A percentile compares a stretch with the other conserved stretches of the same genome.
Evolutionary conservation across 257 asterid genomes (phyloP).

Genomic region (Lithospermum erythrorhizon): DNA sequence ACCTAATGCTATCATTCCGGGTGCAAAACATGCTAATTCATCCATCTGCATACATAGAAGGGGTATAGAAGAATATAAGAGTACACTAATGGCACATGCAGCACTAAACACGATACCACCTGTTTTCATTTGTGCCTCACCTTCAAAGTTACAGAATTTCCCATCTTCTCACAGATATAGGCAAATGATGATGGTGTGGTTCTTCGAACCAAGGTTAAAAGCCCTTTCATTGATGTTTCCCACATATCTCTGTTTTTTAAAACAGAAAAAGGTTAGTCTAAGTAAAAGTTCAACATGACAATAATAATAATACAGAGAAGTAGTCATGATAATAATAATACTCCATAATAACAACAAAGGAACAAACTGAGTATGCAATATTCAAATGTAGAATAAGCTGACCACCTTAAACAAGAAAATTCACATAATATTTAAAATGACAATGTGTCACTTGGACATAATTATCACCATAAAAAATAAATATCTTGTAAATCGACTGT

Average conservation of each 20-base stretch:
- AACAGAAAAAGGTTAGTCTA: constrained; percentile 7
- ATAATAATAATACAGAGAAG: not conserved
- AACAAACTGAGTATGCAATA: no score
- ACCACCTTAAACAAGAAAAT: no score
- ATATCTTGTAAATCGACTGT: no score
- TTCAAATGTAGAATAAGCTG: no score
- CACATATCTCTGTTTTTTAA: constrained; percentile 77
- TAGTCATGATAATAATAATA: not conserved
- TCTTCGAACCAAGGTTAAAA: constrained; percentile 87
- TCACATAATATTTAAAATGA: no score
- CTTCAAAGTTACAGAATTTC: constrained; percentile 74
- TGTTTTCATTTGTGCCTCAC: constrained; percentile 22
- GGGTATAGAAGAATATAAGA: constrained; percentile 2
- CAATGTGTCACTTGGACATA: no score
- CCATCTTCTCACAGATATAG: constrained; percentile 84
- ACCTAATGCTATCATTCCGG: constrained; percentile 97
- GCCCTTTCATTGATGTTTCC: constrained; percentile 98
- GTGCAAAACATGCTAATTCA: constrained; percentile 99
- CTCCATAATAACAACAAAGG: no score
- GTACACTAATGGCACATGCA: constrained; percentile 1
- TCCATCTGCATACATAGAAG: constrained; percentile 67
- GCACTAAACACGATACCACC: constrained; percentile 1
- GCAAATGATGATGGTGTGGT: constrained; percentile 80
- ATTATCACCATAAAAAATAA: no score
- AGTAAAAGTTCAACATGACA: constrained; percentile 8